These are phyloP conservation scores for Jaminaea rosea DNA, from an alignment of 1,284 basidiomycete species.

Conservation along the genomic window DNA sequence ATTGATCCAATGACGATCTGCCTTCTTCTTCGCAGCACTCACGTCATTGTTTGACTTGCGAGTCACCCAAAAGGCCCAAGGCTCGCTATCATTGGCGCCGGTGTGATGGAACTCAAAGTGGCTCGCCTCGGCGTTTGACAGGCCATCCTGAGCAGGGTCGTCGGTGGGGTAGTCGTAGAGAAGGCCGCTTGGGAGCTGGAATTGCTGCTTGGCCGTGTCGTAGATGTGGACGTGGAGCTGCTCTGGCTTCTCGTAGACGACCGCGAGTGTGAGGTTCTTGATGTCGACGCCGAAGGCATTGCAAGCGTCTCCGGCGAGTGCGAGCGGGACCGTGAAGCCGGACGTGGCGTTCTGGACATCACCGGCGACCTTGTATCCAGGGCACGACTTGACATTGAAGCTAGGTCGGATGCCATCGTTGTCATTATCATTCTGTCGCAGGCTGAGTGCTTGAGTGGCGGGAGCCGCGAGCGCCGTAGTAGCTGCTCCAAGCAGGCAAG, in stretches of 20 bases:
- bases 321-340: constrained; percentile 57
- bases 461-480: too few species aligned
- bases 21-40: too few species aligned
- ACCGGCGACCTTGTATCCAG: constrained; percentile 25
- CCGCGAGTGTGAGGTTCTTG: constrained; percentile 57
- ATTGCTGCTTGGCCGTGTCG: constrained; percentile 56
- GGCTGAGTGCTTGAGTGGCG: too few species aligned
- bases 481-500: too few species aligned
- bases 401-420: constrained; percentile 9
- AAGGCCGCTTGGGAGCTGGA: constrained; percentile 59
- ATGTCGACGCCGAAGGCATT: constrained; percentile 66
- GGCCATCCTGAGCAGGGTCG: constrained; percentile 16
- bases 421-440: too few species aligned
- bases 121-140: constrained; percentile 15
- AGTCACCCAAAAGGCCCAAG: constrained; percentile 70
- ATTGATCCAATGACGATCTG: too few species aligned
- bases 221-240: constrained; percentile 64
- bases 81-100: constrained; percentile 50
- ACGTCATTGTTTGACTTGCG: constrained; percentile 52
- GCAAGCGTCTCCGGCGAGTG: constrained; percentile 58
- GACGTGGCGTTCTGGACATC: constrained; percentile 6
- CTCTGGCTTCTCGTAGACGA: constrained; percentile 55
- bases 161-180: constrained; percentile 57
- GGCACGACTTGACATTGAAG: constrained; percentile 17
- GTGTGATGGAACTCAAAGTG: constrained; percentile 57